phyloP scores from a whole-genome alignment of 169 alveolate genomes.

The Cryptosporidium meleagridis region DNA sequence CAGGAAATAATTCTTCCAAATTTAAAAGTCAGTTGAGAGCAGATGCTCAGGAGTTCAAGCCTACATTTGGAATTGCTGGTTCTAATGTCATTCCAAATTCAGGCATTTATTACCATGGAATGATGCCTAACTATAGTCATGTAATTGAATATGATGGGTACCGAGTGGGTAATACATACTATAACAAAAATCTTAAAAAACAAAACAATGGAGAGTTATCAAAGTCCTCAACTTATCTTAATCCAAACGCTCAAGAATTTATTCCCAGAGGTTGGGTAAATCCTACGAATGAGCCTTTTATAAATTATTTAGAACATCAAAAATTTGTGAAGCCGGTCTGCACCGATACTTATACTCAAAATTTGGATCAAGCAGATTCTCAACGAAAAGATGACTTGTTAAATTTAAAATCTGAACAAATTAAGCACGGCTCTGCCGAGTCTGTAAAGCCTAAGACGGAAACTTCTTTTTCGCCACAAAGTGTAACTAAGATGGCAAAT shows the following conservation, averaged over 20 bases:
- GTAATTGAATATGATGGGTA: slow-evolving; percentile 51
- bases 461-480: neutral
- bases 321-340: neutral
- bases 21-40: slow-evolving; percentile 70
- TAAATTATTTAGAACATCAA: neutral
- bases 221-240: slow-evolving; percentile 19
- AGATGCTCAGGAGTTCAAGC: slow-evolving; percentile 71
- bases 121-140: slow-evolving; percentile 35
- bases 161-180: slow-evolving; percentile 4
- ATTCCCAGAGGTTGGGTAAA: slow-evolving; percentile 71
- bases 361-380: neutral
- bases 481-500: neutral
- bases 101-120: slow-evolving; percentile 62
- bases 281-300: slow-evolving; percentile 3
- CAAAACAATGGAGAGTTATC: neutral
- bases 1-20: slow-evolving; percentile 27
- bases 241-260: slow-evolving; percentile 73
- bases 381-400: neutral
- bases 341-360: neutral
- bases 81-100: slow-evolving; percentile 13
- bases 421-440: neutral
- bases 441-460: neutral
- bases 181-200: slow-evolving; percentile 12
- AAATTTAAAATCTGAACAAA: neutral
- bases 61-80: slow-evolving; percentile 39